Evolutionary conservation across 495 filamentous ascomycete genomes (phyloP).

Genomic region (Bryoglossum gracile): DNA sequence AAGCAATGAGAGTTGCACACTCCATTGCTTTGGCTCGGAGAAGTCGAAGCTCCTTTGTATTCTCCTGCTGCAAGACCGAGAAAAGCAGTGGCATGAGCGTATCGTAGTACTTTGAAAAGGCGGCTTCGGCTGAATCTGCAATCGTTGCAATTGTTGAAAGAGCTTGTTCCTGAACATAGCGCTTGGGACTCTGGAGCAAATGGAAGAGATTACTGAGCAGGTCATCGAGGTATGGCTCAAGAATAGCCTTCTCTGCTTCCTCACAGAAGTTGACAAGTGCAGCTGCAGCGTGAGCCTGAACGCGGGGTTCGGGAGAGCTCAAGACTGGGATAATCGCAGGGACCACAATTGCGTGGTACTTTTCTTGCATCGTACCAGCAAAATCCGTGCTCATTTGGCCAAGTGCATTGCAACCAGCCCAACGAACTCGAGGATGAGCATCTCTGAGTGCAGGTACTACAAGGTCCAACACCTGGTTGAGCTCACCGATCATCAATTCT

Average conservation of each 20-base stretch:
- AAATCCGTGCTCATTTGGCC: constrained; percentile 99
- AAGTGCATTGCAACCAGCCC: constrained; percentile 97
- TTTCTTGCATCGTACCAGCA: constrained; percentile 95
- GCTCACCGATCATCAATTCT: constrained; percentile 90
- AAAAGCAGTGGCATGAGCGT: constrained; percentile 92
- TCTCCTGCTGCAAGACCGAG: constrained; percentile 77
- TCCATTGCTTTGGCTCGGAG: constrained; percentile 98
- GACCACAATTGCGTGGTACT: constrained; percentile 79
- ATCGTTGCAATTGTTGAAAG: constrained; percentile 98
- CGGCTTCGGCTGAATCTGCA: constrained; percentile 91
- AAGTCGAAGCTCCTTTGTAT: constrained; percentile 84
- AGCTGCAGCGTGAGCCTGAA: constrained; percentile 94
- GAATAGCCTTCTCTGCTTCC: constrained; percentile 85
- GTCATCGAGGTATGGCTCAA: constrained; percentile 91
- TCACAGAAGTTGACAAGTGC: constrained; percentile 99
- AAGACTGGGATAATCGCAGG: constrained; percentile 90
- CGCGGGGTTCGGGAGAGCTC: constrained; percentile 80
- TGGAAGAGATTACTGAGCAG: constrained; percentile 74
- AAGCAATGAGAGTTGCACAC: constrained; percentile 92
- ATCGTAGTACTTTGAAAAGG: constrained; percentile 94
- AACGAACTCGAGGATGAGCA: constrained; percentile 87
- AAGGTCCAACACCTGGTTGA: constrained; percentile 87
- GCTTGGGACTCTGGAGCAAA: constrained; percentile 80
- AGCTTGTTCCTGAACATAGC: constrained; percentile 97
- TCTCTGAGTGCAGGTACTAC: constrained; percentile 91